Percentiles rank a stretch among this genome's conserved stretches.
Conservation (phyloP, 805 yeast genomes). For the Lachancea quebecensis region DNA sequence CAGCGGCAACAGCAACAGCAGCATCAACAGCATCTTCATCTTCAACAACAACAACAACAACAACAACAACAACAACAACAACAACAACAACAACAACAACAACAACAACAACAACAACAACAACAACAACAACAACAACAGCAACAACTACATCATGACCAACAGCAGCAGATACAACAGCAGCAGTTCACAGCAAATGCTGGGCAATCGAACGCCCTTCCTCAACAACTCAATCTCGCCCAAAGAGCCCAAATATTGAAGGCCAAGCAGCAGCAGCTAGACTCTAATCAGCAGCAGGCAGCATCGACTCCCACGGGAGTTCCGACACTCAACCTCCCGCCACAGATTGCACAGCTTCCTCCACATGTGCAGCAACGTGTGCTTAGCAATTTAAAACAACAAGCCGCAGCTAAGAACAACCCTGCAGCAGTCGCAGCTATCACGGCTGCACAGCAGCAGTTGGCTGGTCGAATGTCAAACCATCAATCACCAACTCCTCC, state of each 20-base stretch:
- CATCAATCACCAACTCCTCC: slow-evolving; percentile 18
- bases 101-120: slow-evolving; percentile 3
- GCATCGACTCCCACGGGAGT: slow-evolving; percentile 35
- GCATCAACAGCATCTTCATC: neutral
- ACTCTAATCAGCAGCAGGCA: slow-evolving; percentile 24
- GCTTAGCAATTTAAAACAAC: slow-evolving; percentile 26
- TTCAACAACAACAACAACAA: slow-evolving; percentile 3
- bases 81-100: slow-evolving; percentile 7
- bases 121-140: slow-evolving; percentile 3
- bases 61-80: slow-evolving; percentile 8
- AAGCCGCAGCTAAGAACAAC: slow-evolving; percentile 29
- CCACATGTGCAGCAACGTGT: slow-evolving; percentile 29
- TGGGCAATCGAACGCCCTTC: neutral
- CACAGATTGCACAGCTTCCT: slow-evolving; percentile 31
- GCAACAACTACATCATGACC: slow-evolving; percentile 5
- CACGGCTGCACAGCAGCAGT: slow-evolving; percentile 23
- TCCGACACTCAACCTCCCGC: slow-evolving; percentile 32
- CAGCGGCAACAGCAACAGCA: neutral
- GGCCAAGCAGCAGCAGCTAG: slow-evolving; percentile 12
- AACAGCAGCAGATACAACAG: slow-evolving; percentile 14
- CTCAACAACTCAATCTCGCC: slow-evolving; percentile 7
- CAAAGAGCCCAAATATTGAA: slow-evolving; percentile 8
- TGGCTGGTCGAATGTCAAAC: slow-evolving; percentile 2
- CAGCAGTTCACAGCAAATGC: slow-evolving; percentile 17
- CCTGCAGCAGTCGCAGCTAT: slow-evolving; percentile 37